Percentiles rank a stretch among this genome's conserved stretches.
Evolutionary conservation across 2,329 filamentous ascomycete species (phyloP).

Genomic region (Dactylellina sp.): DNA sequence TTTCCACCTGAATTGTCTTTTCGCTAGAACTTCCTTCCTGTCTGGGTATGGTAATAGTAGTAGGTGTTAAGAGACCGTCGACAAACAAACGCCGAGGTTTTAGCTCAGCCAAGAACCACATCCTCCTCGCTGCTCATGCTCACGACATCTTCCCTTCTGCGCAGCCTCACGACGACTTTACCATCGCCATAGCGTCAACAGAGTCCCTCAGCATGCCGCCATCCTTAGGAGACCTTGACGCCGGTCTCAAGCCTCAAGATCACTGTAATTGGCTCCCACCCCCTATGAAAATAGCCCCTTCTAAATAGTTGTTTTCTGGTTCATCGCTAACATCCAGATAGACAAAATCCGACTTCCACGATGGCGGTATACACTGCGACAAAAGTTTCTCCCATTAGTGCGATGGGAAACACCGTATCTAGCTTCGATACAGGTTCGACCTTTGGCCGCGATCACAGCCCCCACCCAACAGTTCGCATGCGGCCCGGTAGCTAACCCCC

Average conservation of each 20-base stretch:
- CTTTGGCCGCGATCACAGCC: not conserved
- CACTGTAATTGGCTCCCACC: conserved; percentile 56
- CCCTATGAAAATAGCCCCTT: conserved; percentile 10
- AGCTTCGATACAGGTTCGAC: conserved; percentile 77
- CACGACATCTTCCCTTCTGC: not conserved
- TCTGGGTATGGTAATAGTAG: not conserved
- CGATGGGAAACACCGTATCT: conserved; percentile 96
- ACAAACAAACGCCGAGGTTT: conserved; percentile 32
- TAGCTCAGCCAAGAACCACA: conserved; percentile 15
- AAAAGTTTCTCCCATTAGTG: conserved; percentile 83
- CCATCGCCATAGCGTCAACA: not conserved
- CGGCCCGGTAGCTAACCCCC: no score
- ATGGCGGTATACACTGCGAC: conserved; percentile 90
- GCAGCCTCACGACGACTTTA: not conserved
- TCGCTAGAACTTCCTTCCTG: conserved; percentile 16
- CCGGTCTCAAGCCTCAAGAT: conserved; percentile 58
- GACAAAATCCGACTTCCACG: conserved; percentile 83
- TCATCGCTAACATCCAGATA: conserved; percentile 63
- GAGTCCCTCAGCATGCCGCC: conserved; percentile 28
- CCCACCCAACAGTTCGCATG: conserved; percentile 8
- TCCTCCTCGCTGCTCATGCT: not conserved
- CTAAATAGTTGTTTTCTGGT: not conserved
- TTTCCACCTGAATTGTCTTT: no score
- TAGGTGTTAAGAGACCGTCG: not conserved
- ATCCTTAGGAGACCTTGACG: conserved; percentile 52